Evolutionary conservation across 306 rosid genomes (phyloP).

Genomic region (Begonia peltatifolia): DNA sequence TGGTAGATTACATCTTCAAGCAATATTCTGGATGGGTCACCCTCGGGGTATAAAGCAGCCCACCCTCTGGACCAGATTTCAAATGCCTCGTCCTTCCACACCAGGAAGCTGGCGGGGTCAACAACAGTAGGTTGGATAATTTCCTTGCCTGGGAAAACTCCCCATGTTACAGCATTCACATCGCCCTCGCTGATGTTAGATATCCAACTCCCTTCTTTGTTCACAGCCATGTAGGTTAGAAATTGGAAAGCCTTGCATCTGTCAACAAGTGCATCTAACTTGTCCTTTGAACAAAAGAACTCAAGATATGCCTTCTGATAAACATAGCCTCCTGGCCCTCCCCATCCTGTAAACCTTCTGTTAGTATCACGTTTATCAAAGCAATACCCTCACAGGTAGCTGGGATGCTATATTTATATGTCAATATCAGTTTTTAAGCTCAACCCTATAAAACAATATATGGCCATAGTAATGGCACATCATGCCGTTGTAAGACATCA

Average conservation of each 20-base stretch:
- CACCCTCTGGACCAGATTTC: slow-evolving; percentile 90
- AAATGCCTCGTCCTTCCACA: slow-evolving; percentile 97
- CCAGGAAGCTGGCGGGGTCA: slow-evolving; percentile 71
- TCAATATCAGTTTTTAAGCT: no score
- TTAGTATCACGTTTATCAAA: background rate
- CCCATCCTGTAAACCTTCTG: slow-evolving; percentile 56
- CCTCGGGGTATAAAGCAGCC: slow-evolving; percentile 65
- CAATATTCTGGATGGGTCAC: slow-evolving; percentile 59
- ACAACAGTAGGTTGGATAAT: slow-evolving; percentile 91
- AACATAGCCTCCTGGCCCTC: slow-evolving; percentile 89
- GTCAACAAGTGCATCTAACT: slow-evolving; percentile 46
- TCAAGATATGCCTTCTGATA: slow-evolving; percentile 94
- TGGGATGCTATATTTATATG: no score
- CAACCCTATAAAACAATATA: no score
- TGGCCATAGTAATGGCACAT: no score
- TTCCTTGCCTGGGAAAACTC: slow-evolving; percentile 90
- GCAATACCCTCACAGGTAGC: no score
- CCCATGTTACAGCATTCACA: slow-evolving; percentile 99
- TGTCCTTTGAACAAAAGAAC: slow-evolving; percentile 81
- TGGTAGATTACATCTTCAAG: slow-evolving; percentile 52
- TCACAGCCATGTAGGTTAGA: slow-evolving; percentile 79
- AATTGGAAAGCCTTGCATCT: slow-evolving; percentile 53
- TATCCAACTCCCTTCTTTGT: slow-evolving; percentile 57
- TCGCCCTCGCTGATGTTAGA: slow-evolving; percentile 51
- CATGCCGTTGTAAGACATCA: no score